These are phyloP conservation scores for Vigna unguiculata DNA, from an alignment of 306 rosid species.

Conservation along the genomic window DNA sequence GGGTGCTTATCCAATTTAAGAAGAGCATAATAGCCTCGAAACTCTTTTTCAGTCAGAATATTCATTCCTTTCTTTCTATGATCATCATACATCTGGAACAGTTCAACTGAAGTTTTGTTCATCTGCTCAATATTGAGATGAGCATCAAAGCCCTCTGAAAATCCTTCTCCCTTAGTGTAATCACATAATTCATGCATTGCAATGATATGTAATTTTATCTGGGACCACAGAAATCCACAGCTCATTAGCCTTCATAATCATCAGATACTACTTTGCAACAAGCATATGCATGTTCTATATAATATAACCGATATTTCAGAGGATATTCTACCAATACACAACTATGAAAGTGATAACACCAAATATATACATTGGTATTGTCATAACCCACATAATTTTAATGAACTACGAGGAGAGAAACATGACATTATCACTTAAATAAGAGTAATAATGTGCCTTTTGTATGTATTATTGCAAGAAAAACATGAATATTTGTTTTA, in stretches of 20 bases:
- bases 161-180: conserved; percentile 96
- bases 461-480: conserved; percentile 19
- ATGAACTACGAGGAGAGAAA: not conserved
- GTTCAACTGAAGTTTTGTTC: conserved; percentile 97
- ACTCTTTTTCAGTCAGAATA: conserved; percentile 82
- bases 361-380: conserved; percentile 15
- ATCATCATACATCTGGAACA: conserved; percentile 96
- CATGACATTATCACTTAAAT: conserved; percentile 5
- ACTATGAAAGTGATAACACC: conserved; percentile 27
- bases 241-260: conserved; percentile 48
- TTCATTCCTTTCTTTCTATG: conserved; percentile 92
- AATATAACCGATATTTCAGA: not conserved
- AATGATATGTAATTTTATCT: conserved; percentile 94
- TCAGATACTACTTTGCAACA: conserved; percentile 38
- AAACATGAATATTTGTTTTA: conserved; percentile 1
- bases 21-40: conserved; percentile 98
- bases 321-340: not conserved
- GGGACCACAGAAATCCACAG: conserved; percentile 52
- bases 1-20: conserved; percentile 99
- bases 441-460: conserved; percentile 16
- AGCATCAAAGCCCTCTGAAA: conserved; percentile 98
- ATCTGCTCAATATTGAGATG: conserved; percentile 99
- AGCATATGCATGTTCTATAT: conserved; percentile 36
- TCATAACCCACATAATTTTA: conserved; percentile 15
- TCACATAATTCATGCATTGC: conserved; percentile 98